Evolutionary conservation across 2,329 filamentous ascomycete genomes (phyloP).

Genomic region (Fusarium concolor): DNA sequence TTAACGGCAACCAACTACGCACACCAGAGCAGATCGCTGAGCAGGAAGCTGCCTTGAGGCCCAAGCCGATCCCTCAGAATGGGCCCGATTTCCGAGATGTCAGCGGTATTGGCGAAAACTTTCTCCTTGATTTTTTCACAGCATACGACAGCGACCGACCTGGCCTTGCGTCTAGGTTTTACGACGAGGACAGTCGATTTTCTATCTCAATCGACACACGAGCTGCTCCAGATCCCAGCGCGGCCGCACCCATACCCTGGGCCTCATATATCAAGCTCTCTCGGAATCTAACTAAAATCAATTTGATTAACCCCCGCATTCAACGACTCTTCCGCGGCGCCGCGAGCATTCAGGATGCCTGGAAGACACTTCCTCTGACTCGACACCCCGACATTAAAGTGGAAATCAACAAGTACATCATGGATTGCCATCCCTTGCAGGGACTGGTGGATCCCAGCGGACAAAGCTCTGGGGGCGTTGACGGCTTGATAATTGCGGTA

Average conservation of each 20-base stretch:
- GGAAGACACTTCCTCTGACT: conserved; percentile 77
- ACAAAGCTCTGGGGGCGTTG: conserved; percentile 73
- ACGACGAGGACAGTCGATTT: conserved; percentile 81
- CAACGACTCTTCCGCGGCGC: conserved; percentile 74
- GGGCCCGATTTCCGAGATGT: conserved; percentile 80
- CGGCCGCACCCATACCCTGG: conserved; percentile 69
- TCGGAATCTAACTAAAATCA: conserved; percentile 80
- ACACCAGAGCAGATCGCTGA: conserved; percentile 76
- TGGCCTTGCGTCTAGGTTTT: conserved; percentile 72
- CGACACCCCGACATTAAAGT: conserved; percentile 77
- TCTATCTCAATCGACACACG: conserved; percentile 78
- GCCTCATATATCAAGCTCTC: conserved; percentile 80
- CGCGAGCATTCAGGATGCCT: conserved; percentile 73
- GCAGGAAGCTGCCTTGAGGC: conserved; percentile 60
- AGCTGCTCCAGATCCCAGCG: conserved; percentile 61
- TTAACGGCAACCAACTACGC: conserved; percentile 81
- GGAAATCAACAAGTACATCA: conserved; percentile 78
- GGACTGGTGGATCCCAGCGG: conserved; percentile 77
- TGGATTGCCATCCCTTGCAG: conserved; percentile 82
- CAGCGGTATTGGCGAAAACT: conserved; percentile 78
- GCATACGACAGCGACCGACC: conserved; percentile 79
- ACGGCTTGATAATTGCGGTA: conserved; percentile 81
- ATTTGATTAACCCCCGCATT: conserved; percentile 67
- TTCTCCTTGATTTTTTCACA: conserved; percentile 78
- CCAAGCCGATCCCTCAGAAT: conserved; percentile 70